phyloP scores from a whole-genome alignment of 75 land plant species.

The Isoetes taiwanensis region DNA sequence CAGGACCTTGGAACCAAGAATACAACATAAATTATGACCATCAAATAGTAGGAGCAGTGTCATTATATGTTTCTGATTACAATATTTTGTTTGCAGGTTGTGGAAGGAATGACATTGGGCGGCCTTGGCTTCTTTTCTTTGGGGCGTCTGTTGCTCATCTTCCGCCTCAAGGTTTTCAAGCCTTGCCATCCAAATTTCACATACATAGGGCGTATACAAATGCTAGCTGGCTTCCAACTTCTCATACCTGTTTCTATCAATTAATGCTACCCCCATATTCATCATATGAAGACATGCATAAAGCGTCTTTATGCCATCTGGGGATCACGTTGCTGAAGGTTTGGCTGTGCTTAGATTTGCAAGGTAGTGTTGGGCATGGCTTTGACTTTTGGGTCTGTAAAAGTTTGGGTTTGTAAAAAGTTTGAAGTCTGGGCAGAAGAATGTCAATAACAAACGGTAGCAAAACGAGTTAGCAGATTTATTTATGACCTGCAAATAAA shows the following conservation, averaged over 20 bases:
- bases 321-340: conserved; percentile 42
- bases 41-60: too few species aligned
- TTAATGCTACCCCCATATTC: conserved; percentile 66
- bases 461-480: too few species aligned
- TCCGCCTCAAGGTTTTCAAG: conserved; percentile 72
- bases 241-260: conserved; percentile 90
- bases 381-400: too few species aligned
- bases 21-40: too few species aligned
- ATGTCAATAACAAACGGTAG: too few species aligned
- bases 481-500: too few species aligned
- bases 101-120: conserved; percentile 48
- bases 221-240: conserved; percentile 50
- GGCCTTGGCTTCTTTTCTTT: conserved; percentile 60
- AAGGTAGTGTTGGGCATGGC: too few species aligned
- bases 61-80: too few species aligned
- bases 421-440: too few species aligned
- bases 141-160: conserved; percentile 74
- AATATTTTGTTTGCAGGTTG: conserved; percentile 55
- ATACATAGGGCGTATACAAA: conserved; percentile 47
- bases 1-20: too few species aligned
- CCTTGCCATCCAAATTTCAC: conserved; percentile 61
- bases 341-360: conserved; percentile 43
- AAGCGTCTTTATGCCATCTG: conserved; percentile 29
- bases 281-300: conserved; percentile 33
- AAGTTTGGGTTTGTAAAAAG: too few species aligned